phyloP scores from a whole-genome alignment of 108 stramenopile genomes.

The Nitzschia sp. region DNA sequence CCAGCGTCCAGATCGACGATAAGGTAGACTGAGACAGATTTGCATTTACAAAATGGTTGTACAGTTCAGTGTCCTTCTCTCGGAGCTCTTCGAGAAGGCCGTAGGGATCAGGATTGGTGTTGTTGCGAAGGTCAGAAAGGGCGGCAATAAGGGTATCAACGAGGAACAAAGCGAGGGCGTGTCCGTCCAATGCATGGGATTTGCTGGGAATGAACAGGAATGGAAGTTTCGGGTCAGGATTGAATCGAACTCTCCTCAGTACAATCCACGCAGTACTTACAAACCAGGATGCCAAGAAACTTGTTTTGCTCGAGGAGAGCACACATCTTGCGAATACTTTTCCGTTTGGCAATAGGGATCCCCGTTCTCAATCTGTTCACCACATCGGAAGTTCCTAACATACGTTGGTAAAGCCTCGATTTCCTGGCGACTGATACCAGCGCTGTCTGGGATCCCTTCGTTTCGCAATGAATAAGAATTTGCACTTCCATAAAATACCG shows the following conservation, averaged over 20 bases:
- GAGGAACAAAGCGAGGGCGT: slow-evolving; percentile 45
- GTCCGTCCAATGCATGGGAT: slow-evolving; percentile 44
- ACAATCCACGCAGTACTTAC: slow-evolving; percentile 22
- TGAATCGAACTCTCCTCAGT: neutral
- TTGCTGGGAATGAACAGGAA: slow-evolving; percentile 18
- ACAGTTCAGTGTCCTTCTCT: too few species aligned
- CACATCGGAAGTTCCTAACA: slow-evolving; percentile 46
- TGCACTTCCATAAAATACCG: slow-evolving; percentile 10
- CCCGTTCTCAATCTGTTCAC: slow-evolving; percentile 41
- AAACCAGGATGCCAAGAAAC: slow-evolving; percentile 64
- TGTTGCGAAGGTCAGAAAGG: slow-evolving; percentile 12
- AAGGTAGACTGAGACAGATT: too few species aligned
- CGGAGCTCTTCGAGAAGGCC: neutral
- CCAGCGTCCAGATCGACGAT: too few species aligned
- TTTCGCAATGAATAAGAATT: slow-evolving; percentile 5
- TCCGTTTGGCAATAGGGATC: slow-evolving; percentile 44
- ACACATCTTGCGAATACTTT: slow-evolving; percentile 39
- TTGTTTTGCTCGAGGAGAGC: slow-evolving; percentile 18
- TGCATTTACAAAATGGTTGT: too few species aligned
- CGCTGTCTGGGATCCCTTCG: slow-evolving; percentile 39
- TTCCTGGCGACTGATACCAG: slow-evolving; percentile 20
- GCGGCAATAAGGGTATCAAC: slow-evolving; percentile 29
- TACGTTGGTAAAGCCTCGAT: slow-evolving; percentile 38
- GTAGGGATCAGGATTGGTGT: neutral
- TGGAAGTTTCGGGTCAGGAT: neutral